phyloP scores from a whole-genome alignment of 176 grass and related monocot genomes.

The Eleusine coracana region DNA sequence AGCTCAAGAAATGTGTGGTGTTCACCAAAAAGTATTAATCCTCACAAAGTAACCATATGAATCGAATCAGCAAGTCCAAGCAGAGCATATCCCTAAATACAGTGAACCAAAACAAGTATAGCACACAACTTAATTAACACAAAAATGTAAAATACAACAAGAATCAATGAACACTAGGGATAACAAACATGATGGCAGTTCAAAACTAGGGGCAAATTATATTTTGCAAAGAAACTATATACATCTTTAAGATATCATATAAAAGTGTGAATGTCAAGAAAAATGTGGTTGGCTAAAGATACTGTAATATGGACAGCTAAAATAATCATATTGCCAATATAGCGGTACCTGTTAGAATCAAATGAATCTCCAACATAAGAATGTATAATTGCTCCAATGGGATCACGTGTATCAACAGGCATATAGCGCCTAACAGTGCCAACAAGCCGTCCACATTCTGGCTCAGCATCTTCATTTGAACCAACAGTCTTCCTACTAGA shows the following conservation, averaged over 20 bases:
- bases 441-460: constrained; percentile 63
- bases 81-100: constrained; percentile 15
- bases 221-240: background rate
- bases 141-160: constrained; percentile 6
- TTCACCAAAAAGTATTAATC: background rate
- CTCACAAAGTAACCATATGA: background rate
- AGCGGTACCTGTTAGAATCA: constrained; percentile 75
- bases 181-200: background rate
- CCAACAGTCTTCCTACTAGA: constrained; percentile 55
- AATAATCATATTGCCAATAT: constrained; percentile 1
- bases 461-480: constrained; percentile 68
- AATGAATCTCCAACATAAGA: constrained; percentile 88
- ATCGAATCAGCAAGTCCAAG: constrained; percentile 5
- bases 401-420: constrained; percentile 94
- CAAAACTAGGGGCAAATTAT: background rate
- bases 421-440: constrained; percentile 89
- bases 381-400: constrained; percentile 83
- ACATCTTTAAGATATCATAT: background rate
- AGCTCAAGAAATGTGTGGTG: background rate
- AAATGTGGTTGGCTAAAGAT: background rate
- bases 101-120: constrained; percentile 15
- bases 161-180: background rate
- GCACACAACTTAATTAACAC: background rate
- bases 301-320: background rate
- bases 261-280: background rate